Percentiles rank a stretch among this genome's conserved stretches.
Evolutionary conservation across 495 filamentous ascomycete genomes (phyloP).

Genomic region (Penicillium waksmanii): DNA sequence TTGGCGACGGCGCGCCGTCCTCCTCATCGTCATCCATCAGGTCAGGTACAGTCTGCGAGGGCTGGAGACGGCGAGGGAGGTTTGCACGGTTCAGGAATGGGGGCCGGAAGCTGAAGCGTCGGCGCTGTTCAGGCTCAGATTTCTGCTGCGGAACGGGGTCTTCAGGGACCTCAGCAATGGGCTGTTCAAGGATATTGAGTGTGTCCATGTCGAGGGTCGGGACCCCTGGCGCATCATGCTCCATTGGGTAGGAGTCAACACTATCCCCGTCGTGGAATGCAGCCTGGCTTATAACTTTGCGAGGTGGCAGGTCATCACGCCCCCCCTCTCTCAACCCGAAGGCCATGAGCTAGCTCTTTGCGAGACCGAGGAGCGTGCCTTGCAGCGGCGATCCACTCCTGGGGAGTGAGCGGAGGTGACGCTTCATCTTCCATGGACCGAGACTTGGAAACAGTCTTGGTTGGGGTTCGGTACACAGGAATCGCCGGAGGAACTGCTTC

Average conservation of each 20-base stretch:
- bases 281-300: constrained; percentile 15
- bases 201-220: constrained; percentile 39
- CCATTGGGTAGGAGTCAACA: constrained; percentile 31
- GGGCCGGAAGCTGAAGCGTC: constrained; percentile 42
- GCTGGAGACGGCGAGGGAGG: constrained; percentile 17
- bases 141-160: constrained; percentile 21
- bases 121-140: constrained; percentile 30
- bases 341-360: constrained; percentile 16
- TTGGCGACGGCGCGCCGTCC: constrained; percentile 42
- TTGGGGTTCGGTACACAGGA: constrained; percentile 26
- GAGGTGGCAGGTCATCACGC: constrained; percentile 14
- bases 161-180: constrained; percentile 6
- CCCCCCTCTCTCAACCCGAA: constrained; percentile 16
- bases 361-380: constrained; percentile 29
- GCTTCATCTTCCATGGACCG: constrained; percentile 13
- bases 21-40: constrained; percentile 27
- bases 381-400: constrained; percentile 51
- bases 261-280: constrained; percentile 34
- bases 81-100: constrained; percentile 42
- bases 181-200: constrained; percentile 24
- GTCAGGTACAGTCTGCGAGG: constrained; percentile 22
- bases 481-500: constrained; percentile 29
- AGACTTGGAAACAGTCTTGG: constrained; percentile 18
- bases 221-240: constrained; percentile 34
- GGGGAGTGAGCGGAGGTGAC: constrained; percentile 41